Conservation (phyloP, 208 protist genomes). For the Wallacemonas sp. region DNA sequence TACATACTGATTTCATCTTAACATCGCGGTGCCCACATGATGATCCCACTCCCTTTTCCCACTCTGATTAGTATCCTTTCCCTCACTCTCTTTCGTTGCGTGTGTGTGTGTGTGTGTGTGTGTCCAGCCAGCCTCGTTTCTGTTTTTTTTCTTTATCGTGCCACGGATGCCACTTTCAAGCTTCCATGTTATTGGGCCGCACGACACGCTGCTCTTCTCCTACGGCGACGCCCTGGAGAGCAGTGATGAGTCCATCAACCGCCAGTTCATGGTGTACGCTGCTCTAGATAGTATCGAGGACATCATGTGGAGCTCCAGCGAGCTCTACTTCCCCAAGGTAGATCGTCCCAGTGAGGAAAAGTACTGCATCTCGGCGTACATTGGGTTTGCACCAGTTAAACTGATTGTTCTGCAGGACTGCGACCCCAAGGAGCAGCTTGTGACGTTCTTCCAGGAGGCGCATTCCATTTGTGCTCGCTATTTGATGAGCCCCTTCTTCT, state of each 20-base stretch:
- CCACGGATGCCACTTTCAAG: conserved; percentile 26
- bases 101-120: too few relatives aligned
- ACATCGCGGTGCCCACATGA: too few relatives aligned
- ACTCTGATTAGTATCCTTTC: too few relatives aligned
- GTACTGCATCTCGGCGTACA: conserved; percentile 59
- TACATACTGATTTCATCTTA: too few relatives aligned
- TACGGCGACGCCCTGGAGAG: conserved; percentile 16
- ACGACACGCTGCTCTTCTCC: conserved; percentile 29
- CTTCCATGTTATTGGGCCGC: conserved; percentile 33
- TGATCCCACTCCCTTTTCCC: too few relatives aligned
- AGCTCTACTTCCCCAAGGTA: conserved; percentile 47
- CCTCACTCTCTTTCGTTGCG: too few relatives aligned
- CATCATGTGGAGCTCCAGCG: conserved; percentile 40
- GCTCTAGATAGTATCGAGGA: conserved; percentile 58
- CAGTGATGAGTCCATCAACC: conserved; percentile 22
- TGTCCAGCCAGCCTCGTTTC: too few relatives aligned
- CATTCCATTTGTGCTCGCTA: conserved; percentile 53
- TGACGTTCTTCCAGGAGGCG: conserved; percentile 45
- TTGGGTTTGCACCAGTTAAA: conserved; percentile 48
- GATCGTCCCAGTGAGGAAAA: conserved; percentile 48
- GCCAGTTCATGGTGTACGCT: conserved; percentile 50
- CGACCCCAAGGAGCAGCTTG: conserved; percentile 43
- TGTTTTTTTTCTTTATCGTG: not conserved
- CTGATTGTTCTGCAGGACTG: conserved; percentile 54
- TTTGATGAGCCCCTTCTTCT: conserved; percentile 49